These are phyloP conservation scores for Pseudohalonectria lignicola DNA, from an alignment of 2,329 filamentous ascomycete species.

Conservation along the genomic window DNA sequence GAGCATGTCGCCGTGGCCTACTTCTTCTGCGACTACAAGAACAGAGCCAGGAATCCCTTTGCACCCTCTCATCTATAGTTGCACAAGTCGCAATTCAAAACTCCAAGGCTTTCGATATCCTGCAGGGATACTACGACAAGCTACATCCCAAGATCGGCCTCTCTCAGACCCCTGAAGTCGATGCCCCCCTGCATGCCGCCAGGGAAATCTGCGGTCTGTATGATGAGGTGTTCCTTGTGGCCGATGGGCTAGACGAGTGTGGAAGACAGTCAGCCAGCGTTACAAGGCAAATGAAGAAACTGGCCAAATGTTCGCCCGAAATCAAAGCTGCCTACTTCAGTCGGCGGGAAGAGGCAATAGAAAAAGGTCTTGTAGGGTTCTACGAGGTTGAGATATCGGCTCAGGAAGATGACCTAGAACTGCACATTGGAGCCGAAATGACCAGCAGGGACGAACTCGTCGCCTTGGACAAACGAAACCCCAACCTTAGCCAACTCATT, in stretches of 20 bases:
- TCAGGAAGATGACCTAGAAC: not conserved
- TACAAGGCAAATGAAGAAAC: not conserved
- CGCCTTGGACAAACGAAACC: too few species aligned
- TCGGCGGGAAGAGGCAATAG: not conserved
- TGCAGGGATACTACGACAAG: too few species aligned
- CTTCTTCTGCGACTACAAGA: constrained; percentile 21
- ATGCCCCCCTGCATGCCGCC: too few species aligned
- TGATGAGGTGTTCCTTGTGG: not conserved
- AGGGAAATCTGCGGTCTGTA: too few species aligned
- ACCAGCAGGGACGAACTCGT: not conserved
- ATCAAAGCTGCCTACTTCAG: not conserved
- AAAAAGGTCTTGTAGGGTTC: not conserved
- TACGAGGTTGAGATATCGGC: not conserved
- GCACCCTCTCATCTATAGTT: too few species aligned
- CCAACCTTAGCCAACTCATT: too few species aligned
- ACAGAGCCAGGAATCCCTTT: constrained; percentile 8
- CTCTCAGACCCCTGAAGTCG: too few species aligned
- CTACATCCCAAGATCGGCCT: too few species aligned
- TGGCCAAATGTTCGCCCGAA: not conserved
- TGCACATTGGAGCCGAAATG: constrained; percentile 1
- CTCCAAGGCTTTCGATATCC: too few species aligned
- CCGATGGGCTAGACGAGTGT: constrained; percentile 3
- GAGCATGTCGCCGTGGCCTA: constrained; percentile 9
- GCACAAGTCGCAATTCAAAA: too few species aligned
- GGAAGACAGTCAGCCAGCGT: not conserved